Evolutionary conservation across 2,329 filamentous ascomycete genomes (phyloP).

Genomic region (Stagonosporopsis chrysanthemi): DNA sequence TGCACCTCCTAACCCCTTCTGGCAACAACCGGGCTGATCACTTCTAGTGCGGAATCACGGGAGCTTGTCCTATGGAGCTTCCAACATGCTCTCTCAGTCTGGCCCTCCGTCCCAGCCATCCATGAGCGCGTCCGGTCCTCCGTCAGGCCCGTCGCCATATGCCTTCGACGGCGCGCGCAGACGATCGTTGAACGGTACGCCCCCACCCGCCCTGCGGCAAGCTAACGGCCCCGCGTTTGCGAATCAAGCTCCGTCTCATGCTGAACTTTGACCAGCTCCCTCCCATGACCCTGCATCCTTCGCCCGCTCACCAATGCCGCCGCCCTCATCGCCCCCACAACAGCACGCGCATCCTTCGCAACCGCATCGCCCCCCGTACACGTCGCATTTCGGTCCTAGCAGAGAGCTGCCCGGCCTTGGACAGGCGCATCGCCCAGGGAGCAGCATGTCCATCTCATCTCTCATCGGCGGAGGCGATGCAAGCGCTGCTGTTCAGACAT

Average conservation of each 20-base stretch:
- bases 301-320: conserved; percentile 57
- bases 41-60: conserved; percentile 42
- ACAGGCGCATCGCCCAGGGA: conserved; percentile 63
- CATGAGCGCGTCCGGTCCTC: conserved; percentile 43
- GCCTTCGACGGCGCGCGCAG: conserved; percentile 54
- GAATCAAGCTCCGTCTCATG: conserved; percentile 26
- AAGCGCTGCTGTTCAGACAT: conserved; percentile 47
- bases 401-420: conserved; percentile 64
- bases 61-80: conserved; percentile 36
- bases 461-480: conserved; percentile 67
- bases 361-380: conserved; percentile 54
- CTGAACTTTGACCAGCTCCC: conserved; percentile 43
- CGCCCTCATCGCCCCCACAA: conserved; percentile 57
- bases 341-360: conserved; percentile 50
- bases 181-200: conserved; percentile 52
- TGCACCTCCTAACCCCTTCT: conserved; percentile 16
- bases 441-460: conserved; percentile 78
- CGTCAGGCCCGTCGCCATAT: conserved; percentile 49
- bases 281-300: conserved; percentile 53
- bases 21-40: conserved; percentile 30
- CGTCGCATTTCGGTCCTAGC: conserved; percentile 52
- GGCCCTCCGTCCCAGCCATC: conserved; percentile 45
- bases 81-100: conserved; percentile 37
- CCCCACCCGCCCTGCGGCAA: conserved; percentile 45
- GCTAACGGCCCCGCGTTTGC: conserved; percentile 36